Evolutionary conservation across 1,284 basidiomycete species (phyloP).

Genomic region (Tremellales sp.): DNA sequence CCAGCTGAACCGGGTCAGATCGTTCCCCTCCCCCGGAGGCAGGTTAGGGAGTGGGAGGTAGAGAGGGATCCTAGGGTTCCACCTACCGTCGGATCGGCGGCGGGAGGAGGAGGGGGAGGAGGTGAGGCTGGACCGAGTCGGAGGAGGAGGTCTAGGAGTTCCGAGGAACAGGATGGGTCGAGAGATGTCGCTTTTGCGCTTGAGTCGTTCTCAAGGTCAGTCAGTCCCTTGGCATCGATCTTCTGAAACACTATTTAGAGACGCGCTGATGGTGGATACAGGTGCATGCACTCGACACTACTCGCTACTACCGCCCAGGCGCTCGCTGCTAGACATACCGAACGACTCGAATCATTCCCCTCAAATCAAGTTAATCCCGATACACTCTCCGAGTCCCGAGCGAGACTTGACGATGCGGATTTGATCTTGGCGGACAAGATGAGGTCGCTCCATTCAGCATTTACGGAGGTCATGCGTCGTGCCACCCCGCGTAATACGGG

Average conservation of each 20-base stretch:
- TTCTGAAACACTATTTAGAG: background rate
- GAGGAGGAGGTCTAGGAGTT: too few relatives aligned
- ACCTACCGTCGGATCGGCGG: background rate
- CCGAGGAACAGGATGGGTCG: too few relatives aligned
- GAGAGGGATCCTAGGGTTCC: background rate
- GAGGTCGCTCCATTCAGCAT: slow-evolving; percentile 2
- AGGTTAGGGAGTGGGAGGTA: background rate
- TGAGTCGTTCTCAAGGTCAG: background rate
- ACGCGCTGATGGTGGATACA: slow-evolving; percentile 1
- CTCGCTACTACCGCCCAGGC: slow-evolving; percentile 6
- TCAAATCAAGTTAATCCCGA: slow-evolving; percentile 4
- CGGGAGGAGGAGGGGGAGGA: too few relatives aligned
- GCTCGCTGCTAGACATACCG: slow-evolving; percentile 7
- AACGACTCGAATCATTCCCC: slow-evolving; percentile 3
- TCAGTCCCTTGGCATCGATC: too few relatives aligned
- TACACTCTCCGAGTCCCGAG: slow-evolving; percentile 7
- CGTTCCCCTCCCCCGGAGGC: too few relatives aligned
- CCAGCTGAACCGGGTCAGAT: background rate
- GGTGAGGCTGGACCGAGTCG: too few relatives aligned
- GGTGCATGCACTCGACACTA: slow-evolving; percentile 14
- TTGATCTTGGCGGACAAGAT: slow-evolving; percentile 8
- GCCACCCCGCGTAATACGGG: too few relatives aligned
- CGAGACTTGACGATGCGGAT: slow-evolving; percentile 6
- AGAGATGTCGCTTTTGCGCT: background rate
- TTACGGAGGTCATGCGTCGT: slow-evolving; percentile 12